Evolutionary conservation across 2,329 filamentous ascomycete species (phyloP), one percentile per base, ranked within the genome.

Genomic region (Bertia moriformis): DNA sequence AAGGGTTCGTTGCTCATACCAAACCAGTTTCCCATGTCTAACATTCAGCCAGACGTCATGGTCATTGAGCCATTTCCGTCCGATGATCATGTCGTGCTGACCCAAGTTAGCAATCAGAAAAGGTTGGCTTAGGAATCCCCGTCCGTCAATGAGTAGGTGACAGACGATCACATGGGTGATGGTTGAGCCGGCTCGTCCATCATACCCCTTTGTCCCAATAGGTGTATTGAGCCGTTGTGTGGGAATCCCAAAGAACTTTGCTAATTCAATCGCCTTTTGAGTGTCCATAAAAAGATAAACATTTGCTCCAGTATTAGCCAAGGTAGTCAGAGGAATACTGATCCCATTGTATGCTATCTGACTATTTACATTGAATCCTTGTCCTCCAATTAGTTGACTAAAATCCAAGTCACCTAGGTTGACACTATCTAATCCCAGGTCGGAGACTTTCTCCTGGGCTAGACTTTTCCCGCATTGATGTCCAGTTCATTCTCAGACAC

Each of bases 221-320:
- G n/a, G 10, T 29, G 24, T 29, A n/a, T 29, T 29, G n/a, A 29
- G 24, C 10, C 10, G 24, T 10, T 10, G 10, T 29, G 24, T 29
- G 24, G 24, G 24, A n/a, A 29, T n/a, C n/a, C 24, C 24, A n/a
- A 29, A 29, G n/a, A 10, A 29, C n/a, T 29, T 10, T 10, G 24
- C 10, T 29, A 29, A 10, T n/a, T 29, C 10, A n/a, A 29, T 29
- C n/a, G 24, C 24, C n/a, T 10, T 10, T 10, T 10, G 24, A n/a
- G 24, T 29, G 24, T 10, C n/a, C n/a, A 29, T 29, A 29, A 10
- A 29, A 10, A n/a, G 10, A n/a, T 29, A 29, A 10, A n/a, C n/a
- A n/a, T 29, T 29, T 29, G 24, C 24, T 29, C 24, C 24, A 29
- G 24, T 29, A 29, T 29, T 29, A 29, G n/a, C 24, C n/a, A 29